Conservation (phyloP, 2,329 filamentous ascomycete species). For the Neoarthrinium moseri region DNA sequence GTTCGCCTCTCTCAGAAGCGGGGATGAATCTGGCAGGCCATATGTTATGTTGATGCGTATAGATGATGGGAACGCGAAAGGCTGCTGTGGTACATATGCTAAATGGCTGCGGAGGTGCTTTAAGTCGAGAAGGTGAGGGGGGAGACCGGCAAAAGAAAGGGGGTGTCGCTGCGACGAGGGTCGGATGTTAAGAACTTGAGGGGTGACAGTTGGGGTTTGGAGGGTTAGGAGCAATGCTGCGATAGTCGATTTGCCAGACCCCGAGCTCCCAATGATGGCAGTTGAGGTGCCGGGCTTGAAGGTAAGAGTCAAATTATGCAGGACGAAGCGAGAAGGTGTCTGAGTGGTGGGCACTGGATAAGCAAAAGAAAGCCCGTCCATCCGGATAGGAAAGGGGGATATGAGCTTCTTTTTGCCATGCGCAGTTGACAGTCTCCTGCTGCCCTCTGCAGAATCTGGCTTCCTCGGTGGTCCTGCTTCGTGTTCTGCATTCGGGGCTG, state of each 20-base stretch:
- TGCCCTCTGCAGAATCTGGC: not conserved
- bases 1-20: constrained; percentile 42
- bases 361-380: constrained; percentile 65
- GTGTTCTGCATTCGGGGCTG: constrained; percentile 22
- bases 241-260: constrained; percentile 89
- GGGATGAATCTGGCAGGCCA: constrained; percentile 59
- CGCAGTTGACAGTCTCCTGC: constrained; percentile 19
- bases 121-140: constrained; percentile 60
- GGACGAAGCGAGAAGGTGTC: constrained; percentile 43
- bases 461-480: not conserved
- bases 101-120: constrained; percentile 58
- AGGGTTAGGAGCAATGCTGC: constrained; percentile 72
- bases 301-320: constrained; percentile 64
- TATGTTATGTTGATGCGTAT: constrained; percentile 83
- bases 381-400: constrained; percentile 42
- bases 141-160: constrained; percentile 57
- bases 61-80: constrained; percentile 74
- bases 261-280: constrained; percentile 80
- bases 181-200: constrained; percentile 6
- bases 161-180: constrained; percentile 24
- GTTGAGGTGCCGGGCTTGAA: constrained; percentile 65
- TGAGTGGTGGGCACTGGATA: constrained; percentile 56
- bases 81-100: constrained; percentile 68
- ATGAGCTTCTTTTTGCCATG: constrained; percentile 28
- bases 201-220: constrained; percentile 45